Conservation (phyloP, 768 basidiomycete species). For the Krasilnikovozyma curviuscula region DNA sequence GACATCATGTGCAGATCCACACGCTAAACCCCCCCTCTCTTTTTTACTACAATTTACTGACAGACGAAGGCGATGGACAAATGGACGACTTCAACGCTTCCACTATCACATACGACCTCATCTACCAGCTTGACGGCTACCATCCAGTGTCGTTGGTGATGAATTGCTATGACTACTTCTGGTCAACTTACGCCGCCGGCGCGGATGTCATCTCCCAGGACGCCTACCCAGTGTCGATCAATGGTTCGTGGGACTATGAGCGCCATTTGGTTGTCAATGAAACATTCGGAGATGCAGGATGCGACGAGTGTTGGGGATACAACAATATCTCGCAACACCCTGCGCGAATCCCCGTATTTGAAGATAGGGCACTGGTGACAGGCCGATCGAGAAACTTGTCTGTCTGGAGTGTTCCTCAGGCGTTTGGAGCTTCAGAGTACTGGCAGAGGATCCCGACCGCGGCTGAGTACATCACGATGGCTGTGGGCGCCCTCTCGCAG, state of each 20-base stretch:
- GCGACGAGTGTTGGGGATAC: slow-evolving; percentile 48
- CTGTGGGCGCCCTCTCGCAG: too few relatives aligned
- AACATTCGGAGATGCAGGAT: slow-evolving; percentile 56
- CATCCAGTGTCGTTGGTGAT: slow-evolving; percentile 43
- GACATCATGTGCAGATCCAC: too few relatives aligned
- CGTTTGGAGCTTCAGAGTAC: slow-evolving; percentile 38
- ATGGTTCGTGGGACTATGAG: slow-evolving; percentile 14
- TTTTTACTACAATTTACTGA: neutral
- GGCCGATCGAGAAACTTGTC: slow-evolving; percentile 52
- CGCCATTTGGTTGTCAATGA: slow-evolving; percentile 16
- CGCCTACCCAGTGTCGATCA: slow-evolving; percentile 19
- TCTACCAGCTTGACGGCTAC: slow-evolving; percentile 35
- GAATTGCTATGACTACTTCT: slow-evolving; percentile 47
- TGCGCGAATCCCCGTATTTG: slow-evolving; percentile 46
- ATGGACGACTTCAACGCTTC: slow-evolving; percentile 49
- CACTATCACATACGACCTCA: slow-evolving; percentile 30
- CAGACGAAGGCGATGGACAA: slow-evolving; percentile 36
- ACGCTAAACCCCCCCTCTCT: slow-evolving; percentile 40
- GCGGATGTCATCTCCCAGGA: slow-evolving; percentile 57
- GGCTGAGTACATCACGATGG: too few relatives aligned
- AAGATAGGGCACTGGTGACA: slow-evolving; percentile 39
- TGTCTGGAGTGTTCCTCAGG: slow-evolving; percentile 64
- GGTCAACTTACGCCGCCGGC: slow-evolving; percentile 39
- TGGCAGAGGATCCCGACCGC: too few relatives aligned
- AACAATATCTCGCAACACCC: slow-evolving; percentile 50